phyloP scores from a whole-genome alignment of 2,329 filamentous ascomycete genomes.

The Magnaporthiopsis rhizophila region DNA sequence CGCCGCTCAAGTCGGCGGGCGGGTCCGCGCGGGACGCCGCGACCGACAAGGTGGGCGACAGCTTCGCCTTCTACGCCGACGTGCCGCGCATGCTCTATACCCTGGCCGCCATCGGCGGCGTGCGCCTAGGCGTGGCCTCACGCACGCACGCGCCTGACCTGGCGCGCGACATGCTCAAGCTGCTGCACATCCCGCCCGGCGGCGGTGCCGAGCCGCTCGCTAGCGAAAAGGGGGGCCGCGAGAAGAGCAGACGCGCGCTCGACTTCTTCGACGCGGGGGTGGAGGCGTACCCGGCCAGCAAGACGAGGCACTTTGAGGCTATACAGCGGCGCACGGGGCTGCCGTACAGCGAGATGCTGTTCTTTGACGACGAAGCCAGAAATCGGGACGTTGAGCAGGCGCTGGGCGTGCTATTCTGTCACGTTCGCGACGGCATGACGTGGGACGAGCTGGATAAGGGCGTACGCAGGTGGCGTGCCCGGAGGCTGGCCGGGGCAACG shows the following conservation, averaged over 20 bases:
- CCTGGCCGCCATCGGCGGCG: slow-evolving; percentile 37
- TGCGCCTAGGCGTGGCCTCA: slow-evolving; percentile 65
- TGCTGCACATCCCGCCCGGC: slow-evolving; percentile 51
- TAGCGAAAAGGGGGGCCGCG: slow-evolving; percentile 9
- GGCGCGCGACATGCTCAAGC: slow-evolving; percentile 70
- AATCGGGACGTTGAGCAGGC: slow-evolving; percentile 69
- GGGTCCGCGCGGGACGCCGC: slow-evolving; percentile 20
- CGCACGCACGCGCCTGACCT: slow-evolving; percentile 74
- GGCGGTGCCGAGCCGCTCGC: slow-evolving; percentile 15
- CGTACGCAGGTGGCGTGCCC: slow-evolving; percentile 71
- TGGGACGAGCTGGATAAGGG: slow-evolving; percentile 72
- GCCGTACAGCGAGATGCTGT: slow-evolving; percentile 76
- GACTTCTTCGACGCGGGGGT: slow-evolving; percentile 54
- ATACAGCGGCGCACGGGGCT: slow-evolving; percentile 65
- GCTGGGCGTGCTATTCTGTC: slow-evolving; percentile 75
- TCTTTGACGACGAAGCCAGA: slow-evolving; percentile 87
- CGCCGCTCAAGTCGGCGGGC: slow-evolving; percentile 51
- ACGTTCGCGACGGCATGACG: slow-evolving; percentile 73
- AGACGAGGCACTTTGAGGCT: slow-evolving; percentile 75
- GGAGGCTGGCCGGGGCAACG: slow-evolving; percentile 37
- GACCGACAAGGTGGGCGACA: slow-evolving; percentile 53
- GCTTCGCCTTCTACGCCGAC: slow-evolving; percentile 62
- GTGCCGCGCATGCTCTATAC: slow-evolving; percentile 59
- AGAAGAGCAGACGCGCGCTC: slow-evolving; percentile 37
- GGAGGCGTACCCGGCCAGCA: slow-evolving; percentile 68